Evolutionary conservation across 2,329 filamentous ascomycete genomes (phyloP).

Genomic region (Aspergillus sp.): DNA sequence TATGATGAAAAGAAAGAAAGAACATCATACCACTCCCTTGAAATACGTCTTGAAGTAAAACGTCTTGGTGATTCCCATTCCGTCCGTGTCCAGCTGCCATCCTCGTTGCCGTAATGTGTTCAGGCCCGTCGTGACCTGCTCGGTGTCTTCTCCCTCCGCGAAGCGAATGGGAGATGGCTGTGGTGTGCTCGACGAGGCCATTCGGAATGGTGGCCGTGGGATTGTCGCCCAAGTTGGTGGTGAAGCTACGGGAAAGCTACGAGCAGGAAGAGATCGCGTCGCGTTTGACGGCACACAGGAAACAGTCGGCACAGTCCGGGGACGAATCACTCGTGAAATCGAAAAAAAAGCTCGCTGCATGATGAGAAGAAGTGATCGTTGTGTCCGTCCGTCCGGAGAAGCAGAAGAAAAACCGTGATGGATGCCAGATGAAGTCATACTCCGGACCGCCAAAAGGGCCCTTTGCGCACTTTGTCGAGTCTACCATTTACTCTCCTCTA

Average conservation of each 20-base stretch:
- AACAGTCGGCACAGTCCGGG: neutral
- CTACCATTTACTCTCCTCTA: too few species aligned
- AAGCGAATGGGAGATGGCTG: constrained; percentile 8
- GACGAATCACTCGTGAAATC: neutral
- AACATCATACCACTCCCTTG: constrained; percentile 27
- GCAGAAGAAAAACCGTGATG: neutral
- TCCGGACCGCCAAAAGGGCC: too few species aligned
- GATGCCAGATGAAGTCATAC: neutral
- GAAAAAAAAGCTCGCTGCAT: neutral
- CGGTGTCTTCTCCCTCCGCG: constrained; percentile 22
- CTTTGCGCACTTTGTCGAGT: too few species aligned
- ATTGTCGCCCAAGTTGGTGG: too few species aligned
- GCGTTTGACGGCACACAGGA: neutral
- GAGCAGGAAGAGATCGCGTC: neutral
- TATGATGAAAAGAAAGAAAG: too few species aligned
- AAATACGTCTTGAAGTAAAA: constrained; percentile 34
- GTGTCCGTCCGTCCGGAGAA: neutral
- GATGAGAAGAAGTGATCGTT: neutral
- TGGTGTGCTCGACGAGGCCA: neutral
- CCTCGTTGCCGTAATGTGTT: constrained; percentile 20
- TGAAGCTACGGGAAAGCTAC: neutral
- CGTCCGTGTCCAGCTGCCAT: constrained; percentile 28
- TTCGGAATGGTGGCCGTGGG: neutral
- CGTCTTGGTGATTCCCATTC: constrained; percentile 29
- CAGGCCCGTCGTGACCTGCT: constrained; percentile 16